Percentiles rank a stretch among this genome's conserved stretches.
phyloP scores from a whole-genome alignment of 106 monocot species.

The Platanthera zijinensis region DNA sequence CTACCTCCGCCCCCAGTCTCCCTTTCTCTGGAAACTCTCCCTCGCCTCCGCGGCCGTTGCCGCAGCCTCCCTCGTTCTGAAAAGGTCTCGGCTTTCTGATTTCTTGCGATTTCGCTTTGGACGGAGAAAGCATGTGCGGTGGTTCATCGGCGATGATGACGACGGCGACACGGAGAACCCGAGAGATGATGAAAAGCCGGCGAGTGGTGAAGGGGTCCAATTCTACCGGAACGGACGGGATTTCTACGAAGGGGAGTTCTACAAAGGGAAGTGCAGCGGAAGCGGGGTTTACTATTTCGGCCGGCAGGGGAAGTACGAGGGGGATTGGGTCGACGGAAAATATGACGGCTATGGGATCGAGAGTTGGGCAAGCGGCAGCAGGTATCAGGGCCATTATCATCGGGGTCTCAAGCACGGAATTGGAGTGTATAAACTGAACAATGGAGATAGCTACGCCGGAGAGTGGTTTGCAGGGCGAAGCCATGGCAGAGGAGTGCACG shows the following conservation, averaged over 20 bases:
- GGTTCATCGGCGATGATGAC: conserved; percentile 51
- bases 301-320: conserved; percentile 42
- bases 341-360: conserved; percentile 38
- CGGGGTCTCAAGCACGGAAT: conserved; percentile 30
- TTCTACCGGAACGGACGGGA: conserved; percentile 41
- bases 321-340: conserved; percentile 49
- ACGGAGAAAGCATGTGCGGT: conserved; percentile 21
- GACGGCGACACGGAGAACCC: background rate
- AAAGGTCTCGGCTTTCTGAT: background rate
- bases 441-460: conserved; percentile 43
- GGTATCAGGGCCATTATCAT: conserved; percentile 32
- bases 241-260: conserved; percentile 43
- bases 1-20: background rate
- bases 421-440: conserved; percentile 33
- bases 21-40: conserved; percentile 7
- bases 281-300: conserved; percentile 40
- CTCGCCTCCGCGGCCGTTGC: conserved; percentile 10
- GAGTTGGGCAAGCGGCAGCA: conserved; percentile 46
- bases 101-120: background rate
- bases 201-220: conserved; percentile 20
- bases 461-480: conserved; percentile 51
- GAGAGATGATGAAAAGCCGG: background rate
- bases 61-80: background rate
- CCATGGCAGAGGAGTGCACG: conserved; percentile 40
- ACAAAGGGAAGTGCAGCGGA: conserved; percentile 32